Percentiles rank a stretch among this genome's conserved stretches.
These are phyloP conservation scores for Dactylonectria estremocensis DNA, from an alignment of 2,329 filamentous ascomycete species.

Conservation along the genomic window DNA sequence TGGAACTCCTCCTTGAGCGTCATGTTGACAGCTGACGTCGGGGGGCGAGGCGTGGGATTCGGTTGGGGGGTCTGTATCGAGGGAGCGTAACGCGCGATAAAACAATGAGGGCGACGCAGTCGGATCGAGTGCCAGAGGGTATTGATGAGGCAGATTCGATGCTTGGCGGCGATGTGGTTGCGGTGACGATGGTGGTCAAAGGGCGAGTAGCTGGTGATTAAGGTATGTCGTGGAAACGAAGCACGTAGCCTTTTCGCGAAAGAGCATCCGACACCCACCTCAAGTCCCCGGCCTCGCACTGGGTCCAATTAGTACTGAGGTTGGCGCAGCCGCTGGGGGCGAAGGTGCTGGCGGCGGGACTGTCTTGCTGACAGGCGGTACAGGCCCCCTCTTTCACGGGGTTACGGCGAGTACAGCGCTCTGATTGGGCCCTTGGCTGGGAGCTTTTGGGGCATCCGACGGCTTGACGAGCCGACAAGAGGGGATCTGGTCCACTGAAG, in stretches of 20 bases:
- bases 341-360: slow-evolving; percentile 29
- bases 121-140: slow-evolving; percentile 15
- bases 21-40: slow-evolving; percentile 67
- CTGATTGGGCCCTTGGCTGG: slow-evolving; percentile 34
- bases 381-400: slow-evolving; percentile 15
- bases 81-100: slow-evolving; percentile 32
- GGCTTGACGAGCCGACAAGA: slow-evolving; percentile 14
- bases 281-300: slow-evolving; percentile 1
- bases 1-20: slow-evolving; percentile 80
- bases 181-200: slow-evolving; percentile 33
- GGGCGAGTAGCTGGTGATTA: slow-evolving; percentile 34
- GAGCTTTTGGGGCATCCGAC: slow-evolving; percentile 13
- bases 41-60: slow-evolving; percentile 38
- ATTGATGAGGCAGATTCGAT: slow-evolving; percentile 29
- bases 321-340: slow-evolving; percentile 44
- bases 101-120: slow-evolving; percentile 20
- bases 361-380: slow-evolving; percentile 12
- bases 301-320: slow-evolving; percentile 47
- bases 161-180: slow-evolving; percentile 40
- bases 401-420: slow-evolving; percentile 9
- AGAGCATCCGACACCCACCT: slow-evolving; percentile 25
- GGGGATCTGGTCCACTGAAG: slow-evolving; percentile 20
- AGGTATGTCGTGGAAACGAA: slow-evolving; percentile 50
- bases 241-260: slow-evolving; percentile 54
- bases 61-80: slow-evolving; percentile 17